Evolutionary conservation across 1,284 basidiomycete genomes (phyloP).

Genomic region (Sanghuangporus baumii): DNA sequence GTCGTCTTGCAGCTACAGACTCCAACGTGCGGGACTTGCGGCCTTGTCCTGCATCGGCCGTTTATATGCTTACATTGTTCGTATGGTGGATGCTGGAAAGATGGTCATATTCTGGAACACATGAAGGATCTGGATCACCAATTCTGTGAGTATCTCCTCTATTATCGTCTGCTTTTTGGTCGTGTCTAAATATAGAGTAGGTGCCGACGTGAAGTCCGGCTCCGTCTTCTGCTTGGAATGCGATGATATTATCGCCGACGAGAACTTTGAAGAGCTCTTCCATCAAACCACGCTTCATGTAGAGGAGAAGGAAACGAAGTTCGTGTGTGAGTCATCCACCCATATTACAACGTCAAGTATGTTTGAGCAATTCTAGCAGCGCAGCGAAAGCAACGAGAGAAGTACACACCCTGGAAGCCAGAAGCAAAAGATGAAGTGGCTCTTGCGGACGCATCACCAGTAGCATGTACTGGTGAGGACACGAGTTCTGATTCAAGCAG

Average conservation of each 20-base stretch:
- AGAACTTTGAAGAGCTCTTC: slow-evolving; percentile 36
- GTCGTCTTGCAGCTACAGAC: slow-evolving; percentile 32
- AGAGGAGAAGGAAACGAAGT: slow-evolving; percentile 47
- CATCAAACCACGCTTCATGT: slow-evolving; percentile 34
- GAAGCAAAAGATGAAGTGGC: slow-evolving; percentile 30
- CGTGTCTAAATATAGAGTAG: slow-evolving; percentile 28
- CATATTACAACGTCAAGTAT: background rate
- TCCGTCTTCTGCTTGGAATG: slow-evolving; percentile 54
- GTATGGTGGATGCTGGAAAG: slow-evolving; percentile 68
- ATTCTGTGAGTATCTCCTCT: slow-evolving; percentile 53
- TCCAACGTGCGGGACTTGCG: slow-evolving; percentile 65
- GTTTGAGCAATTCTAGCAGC: slow-evolving; percentile 26
- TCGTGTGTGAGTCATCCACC: slow-evolving; percentile 33
- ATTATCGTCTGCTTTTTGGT: background rate
- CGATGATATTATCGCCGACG: slow-evolving; percentile 52
- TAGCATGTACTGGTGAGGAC: slow-evolving; percentile 60
- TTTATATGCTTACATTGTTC: slow-evolving; percentile 78
- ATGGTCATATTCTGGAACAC: slow-evolving; percentile 51
- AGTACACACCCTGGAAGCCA: slow-evolving; percentile 41
- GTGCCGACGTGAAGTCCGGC: slow-evolving; percentile 52
- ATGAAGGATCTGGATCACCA: slow-evolving; percentile 50
- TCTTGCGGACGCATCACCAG: slow-evolving; percentile 30
- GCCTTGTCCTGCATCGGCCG: slow-evolving; percentile 55
- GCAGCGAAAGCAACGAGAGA: slow-evolving; percentile 35
- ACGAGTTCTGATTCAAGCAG: background rate